Base-by-base conservation (phyloP, 176 grass and related monocot species). In the Raddia guianensis region DNA sequence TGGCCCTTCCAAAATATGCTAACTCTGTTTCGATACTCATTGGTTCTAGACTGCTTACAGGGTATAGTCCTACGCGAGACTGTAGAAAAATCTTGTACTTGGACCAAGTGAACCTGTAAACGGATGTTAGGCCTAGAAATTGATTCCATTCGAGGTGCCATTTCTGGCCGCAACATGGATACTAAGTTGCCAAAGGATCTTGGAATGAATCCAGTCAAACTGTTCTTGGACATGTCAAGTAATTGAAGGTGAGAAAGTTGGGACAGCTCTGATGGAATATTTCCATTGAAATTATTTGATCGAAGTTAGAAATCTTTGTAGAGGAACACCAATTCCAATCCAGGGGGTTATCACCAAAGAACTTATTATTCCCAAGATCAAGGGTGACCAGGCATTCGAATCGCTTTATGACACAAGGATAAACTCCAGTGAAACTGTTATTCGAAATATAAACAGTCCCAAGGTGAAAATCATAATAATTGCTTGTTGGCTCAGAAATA, bases 281-380 rank as follows among this genome's bases (percentile, higher is more conserved):
- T 35, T 18, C 90, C 74, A 11, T 11, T 77, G 14, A 92, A 92
- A 34, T 75, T 71, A 52, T 92, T 92, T 8, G 68, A 79, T 76
- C 62, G 61, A 43, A 92, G 40, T 72, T 14, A 89, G 62, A 65
- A 92, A 64, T 60, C 18, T 76, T 12, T 89, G 40, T 14, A 20
- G 44, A n/a, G 83, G 90, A 32, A 92, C 63, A 7, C 63, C 76
- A 42, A 49, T 10, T 40, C 83, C 78, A 43, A 89, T 42, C 90
- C 83, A 89, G 71, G 70, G 18, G 4, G 90, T 86, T 92, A 54
- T 44, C 74, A 42, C 86, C 86, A 0, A 33, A 37, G 37, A 92
- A 92, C 6, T 2, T 8, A 13, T 92, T 89, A n/a, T 86, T 71
- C 9, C 83, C 86, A 18, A 92, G 56, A 77, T 92, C 86, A 11